Evolutionary conservation across 768 basidiomycete genomes (phyloP).

Genomic region (Boletellus sp.): DNA sequence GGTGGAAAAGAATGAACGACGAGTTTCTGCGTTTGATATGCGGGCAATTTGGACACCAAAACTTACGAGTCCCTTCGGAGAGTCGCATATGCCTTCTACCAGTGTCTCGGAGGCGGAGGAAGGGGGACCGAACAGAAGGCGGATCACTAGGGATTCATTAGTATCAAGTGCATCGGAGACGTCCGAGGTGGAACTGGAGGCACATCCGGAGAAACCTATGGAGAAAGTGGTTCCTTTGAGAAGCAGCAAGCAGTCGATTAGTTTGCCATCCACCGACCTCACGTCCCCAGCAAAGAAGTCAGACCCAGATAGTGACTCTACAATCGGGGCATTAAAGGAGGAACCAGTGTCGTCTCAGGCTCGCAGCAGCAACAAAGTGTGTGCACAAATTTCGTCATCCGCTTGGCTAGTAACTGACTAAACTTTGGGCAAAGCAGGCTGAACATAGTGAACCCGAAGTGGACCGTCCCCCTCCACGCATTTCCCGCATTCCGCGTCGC

Average conservation of each 20-base stretch:
- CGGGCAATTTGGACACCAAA: slow-evolving; percentile 65
- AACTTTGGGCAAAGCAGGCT: slow-evolving; percentile 18
- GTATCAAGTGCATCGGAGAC: slow-evolving; percentile 69
- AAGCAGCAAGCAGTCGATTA: slow-evolving; percentile 17
- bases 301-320: slow-evolving; percentile 80
- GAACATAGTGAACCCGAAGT: slow-evolving; percentile 20
- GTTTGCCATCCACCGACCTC: slow-evolving; percentile 7
- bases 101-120: slow-evolving; percentile 77
- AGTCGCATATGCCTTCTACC: slow-evolving; percentile 55
- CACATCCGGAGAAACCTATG: slow-evolving; percentile 19
- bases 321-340: slow-evolving; percentile 59
- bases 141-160: slow-evolving; percentile 52
- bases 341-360: slow-evolving; percentile 13
- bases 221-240: slow-evolving; percentile 16
- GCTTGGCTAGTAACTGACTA: slow-evolving; percentile 8
- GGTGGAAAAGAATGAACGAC: slow-evolving; percentile 48
- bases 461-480: slow-evolving; percentile 28
- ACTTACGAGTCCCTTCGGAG: slow-evolving; percentile 49
- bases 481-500: slow-evolving; percentile 65
- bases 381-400: slow-evolving; percentile 4
- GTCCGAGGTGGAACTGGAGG: slow-evolving; percentile 57
- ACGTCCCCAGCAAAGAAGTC: slow-evolving; percentile 36
- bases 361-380: slow-evolving; percentile 26
- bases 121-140: slow-evolving; percentile 40
- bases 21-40: slow-evolving; percentile 62